These are phyloP conservation scores for Microcyclospora pomicola DNA, from an alignment of 2,329 filamentous ascomycete genomes.

Conservation along the genomic window DNA sequence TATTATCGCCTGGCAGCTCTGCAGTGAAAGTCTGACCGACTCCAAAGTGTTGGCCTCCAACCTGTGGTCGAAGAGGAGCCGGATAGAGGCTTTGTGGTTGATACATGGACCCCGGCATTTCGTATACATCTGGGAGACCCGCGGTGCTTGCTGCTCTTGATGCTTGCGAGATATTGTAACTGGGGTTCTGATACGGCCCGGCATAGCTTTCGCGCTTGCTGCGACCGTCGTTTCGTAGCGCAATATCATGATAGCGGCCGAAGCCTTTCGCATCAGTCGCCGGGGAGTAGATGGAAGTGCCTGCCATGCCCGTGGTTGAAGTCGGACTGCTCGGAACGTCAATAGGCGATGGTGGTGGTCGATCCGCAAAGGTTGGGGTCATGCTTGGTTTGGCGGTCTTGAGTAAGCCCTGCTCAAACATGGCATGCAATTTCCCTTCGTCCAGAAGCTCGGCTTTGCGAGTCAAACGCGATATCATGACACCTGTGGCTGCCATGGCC, in stretches of 20 bases:
- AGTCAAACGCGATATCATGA: conserved; percentile 55
- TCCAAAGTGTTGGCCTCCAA: no score
- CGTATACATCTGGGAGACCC: conserved; percentile 21
- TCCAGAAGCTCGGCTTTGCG: conserved; percentile 55
- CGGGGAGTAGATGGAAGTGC: conserved; percentile 2
- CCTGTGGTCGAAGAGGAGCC: conserved; percentile 10
- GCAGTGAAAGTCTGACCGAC: conserved; percentile 11
- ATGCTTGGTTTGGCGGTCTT: conserved; percentile 42
- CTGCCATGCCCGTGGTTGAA: conserved; percentile 2
- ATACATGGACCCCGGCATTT: conserved; percentile 30
- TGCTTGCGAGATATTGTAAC: conserved; percentile 13
- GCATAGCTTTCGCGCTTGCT: conserved; percentile 10
- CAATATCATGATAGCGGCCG: conserved; percentile 18
- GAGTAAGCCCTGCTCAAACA: conserved; percentile 52
- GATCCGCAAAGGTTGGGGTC: conserved; percentile 5
- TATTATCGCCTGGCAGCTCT: conserved; percentile 16
- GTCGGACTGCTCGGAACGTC: conserved; percentile 7
- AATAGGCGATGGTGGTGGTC: conserved; percentile 2
- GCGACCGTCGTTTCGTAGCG: conserved; percentile 6
- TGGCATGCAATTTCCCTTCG: conserved; percentile 49
- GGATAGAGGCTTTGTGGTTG: conserved; percentile 13
- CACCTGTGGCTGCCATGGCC: conserved; percentile 50
- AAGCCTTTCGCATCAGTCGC: conserved; percentile 14
- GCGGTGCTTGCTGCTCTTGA: conserved; percentile 11
- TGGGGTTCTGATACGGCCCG: conserved; percentile 15